Base-by-base conservation (phyloP, 768 basidiomycete genomes). In the Chalciporus piperatus region DNA sequence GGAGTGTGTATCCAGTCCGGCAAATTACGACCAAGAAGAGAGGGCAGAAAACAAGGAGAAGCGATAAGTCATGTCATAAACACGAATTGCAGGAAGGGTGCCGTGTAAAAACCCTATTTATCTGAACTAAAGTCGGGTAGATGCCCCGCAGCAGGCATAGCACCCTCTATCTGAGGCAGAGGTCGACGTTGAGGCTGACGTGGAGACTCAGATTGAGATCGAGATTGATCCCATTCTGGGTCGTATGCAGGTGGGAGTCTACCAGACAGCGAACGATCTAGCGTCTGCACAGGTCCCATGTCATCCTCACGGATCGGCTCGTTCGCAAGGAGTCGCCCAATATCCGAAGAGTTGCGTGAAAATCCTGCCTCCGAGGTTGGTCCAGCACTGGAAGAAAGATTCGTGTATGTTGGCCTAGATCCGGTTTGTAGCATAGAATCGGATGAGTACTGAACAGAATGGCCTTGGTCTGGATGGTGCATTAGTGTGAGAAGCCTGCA, bases 231-330 rank as follows among this genome's bases (percentile, higher is more conserved):
- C 52, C 52, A 53, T 10, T 42, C 39, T 9, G 52, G 48, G 38
- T 48, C 19, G 20, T 53, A 53, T 14, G 51, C 51, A 22, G 51
- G 51, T 8, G 51, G 51, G 23, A 52, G 41, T 37, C 46, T 48
- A 14, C 51, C 51, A 20, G 51, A 52, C 19, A 11, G 17, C 5
- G 51, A 48, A 14, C 51, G 51, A 14, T 12, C 13, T 9, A 48
- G 22, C 4, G 0, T 7, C 22, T 40, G 17, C 19, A 48, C 41
- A 27, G 22, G 41, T 3, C 51, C 51, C 6, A 42, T 30, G 14
- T 52, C 51, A 16, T 48, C 51, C 22, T 52, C 47, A 13, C 51
- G 46, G 8, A 30, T 32, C 5, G 33, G 20, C 9, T 28, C 37
- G 38, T 19, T 33, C 10, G 7, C 17, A 4, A 30, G 3, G 16